Evolutionary conservation across 768 basidiomycete species (phyloP), one percentile per base, ranked within the genome.

Genomic region (Phlebiopsis gigantea): DNA sequence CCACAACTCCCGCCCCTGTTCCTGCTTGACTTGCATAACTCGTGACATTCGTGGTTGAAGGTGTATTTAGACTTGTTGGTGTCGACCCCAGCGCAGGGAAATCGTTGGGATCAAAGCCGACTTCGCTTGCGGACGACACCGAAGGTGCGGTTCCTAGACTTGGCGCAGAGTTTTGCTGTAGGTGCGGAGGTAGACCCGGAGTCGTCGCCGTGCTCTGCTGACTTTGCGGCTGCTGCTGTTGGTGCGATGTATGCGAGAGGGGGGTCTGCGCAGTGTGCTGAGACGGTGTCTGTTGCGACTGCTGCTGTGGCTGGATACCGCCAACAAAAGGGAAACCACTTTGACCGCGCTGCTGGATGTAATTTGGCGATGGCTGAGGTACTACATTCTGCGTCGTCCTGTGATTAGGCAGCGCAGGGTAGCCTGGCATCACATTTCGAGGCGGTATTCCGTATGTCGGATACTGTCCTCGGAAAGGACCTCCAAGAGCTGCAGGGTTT

Each of bases 21-120:
- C 88, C 88, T 15, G 88, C 90, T 68, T 92, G 90, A 56, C 78
- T 88, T 46, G 91, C 90, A 71, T 92, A 93, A 65, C 88, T 91
- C 46, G 88, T 84, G 59, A 81, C 66, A 43, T 70, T 71, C 31
- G 69, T 74, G 29, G 63, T 72, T 17, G 71, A 57, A 21, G 72
- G 62, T 7, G 67, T 75, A 58, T 75, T 75, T 62, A 77, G 58
- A 54, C 73, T 67, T 31, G 75, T 78, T 14, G 79, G 78, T 43
- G 85, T 84, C 41, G 79, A 75, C 29, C 90, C 90, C 19, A 93
- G 80, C 14, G 88, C 90, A n/a, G 90, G 90, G 63, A 92, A 91
- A 71, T 91, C 90, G 66, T 89, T 90, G 29, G 84, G 89, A 75
- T 92, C 90, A 39, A 91, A 81, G 19, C 85, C 87, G 57, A 88